Conservation (phyloP, 1,139 yeast genomes). For the Yamadazyma sp. region DNA sequence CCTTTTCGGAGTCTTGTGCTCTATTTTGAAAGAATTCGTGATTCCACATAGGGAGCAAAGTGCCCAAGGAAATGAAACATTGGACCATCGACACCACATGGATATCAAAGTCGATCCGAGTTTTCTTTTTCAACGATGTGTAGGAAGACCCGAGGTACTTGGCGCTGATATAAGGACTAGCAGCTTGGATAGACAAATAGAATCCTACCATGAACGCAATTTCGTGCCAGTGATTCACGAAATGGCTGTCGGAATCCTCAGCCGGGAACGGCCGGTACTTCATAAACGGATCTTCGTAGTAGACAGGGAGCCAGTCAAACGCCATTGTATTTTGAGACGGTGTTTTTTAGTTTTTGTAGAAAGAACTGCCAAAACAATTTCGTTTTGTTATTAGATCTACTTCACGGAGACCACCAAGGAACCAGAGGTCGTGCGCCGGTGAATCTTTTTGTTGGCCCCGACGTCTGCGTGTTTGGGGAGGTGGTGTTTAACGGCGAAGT, state of each 20-base stretch:
- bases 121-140: constrained; percentile 43
- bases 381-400: too few species aligned
- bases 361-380: too few species aligned
- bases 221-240: constrained; percentile 58
- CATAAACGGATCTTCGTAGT: constrained; percentile 44
- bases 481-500: too few species aligned
- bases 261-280: constrained; percentile 49
- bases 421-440: too few species aligned
- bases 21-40: constrained; percentile 49
- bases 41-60: constrained; percentile 60
- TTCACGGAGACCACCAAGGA: too few species aligned
- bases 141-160: constrained; percentile 48
- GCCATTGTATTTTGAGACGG: background rate
- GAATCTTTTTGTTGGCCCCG: too few species aligned
- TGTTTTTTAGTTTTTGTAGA: background rate
- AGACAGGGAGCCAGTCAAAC: constrained; percentile 21
- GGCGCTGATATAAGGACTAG: constrained; percentile 39
- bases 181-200: constrained; percentile 36
- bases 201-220: constrained; percentile 37
- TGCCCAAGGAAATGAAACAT: constrained; percentile 55
- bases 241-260: constrained; percentile 24
- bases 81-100: constrained; percentile 90
- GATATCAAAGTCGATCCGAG: constrained; percentile 74
- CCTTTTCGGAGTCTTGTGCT: constrained; percentile 35
- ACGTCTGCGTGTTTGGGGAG: too few species aligned